Base-by-base conservation (phyloP, 768 basidiomycete genomes). In the Naematelia encephala region DNA sequence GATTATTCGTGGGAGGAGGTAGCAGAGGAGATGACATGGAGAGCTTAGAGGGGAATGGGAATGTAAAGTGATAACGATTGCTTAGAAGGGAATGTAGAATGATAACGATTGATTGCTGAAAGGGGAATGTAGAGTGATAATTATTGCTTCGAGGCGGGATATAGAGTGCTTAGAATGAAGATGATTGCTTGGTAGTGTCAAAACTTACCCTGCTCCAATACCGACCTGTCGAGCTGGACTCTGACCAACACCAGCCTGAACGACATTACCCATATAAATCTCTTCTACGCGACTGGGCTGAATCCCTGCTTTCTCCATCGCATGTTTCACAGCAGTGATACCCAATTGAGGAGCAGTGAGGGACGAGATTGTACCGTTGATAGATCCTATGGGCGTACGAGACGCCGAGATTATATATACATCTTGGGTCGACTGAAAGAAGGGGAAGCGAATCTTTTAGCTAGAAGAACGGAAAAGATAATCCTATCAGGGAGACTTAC, bases 211-310 rank as follows among this genome's bases (percentile, higher is more conserved):
- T n/a, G 92, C 84, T 56, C 80, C 83, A 59, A 99, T 85, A n/a
- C 87, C 91, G 55, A 93, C 96, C 79, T 99, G 96, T 64, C 96
- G 86, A 53, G 96, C 96, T n/a, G 96, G 96, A 11, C 88, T 89
- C 80, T 99, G 96, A 45, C 96, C 96, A 52, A 93, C 90, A 68
- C 92, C 92, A 2, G 91, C 96, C 79, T 97, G 94, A 56, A 98
- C 85, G 72, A 99, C 96, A 74, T 99, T 93, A 66, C 96, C 96
- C 73, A 97, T 88, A 83, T 88, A 98, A 69, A 97, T 82, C 80
- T 99, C 96, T 78, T 98, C 92, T n/a, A 90, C 86, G 59, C 84
- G 74, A 1, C 86, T 82, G 16, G 92, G 88, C 68, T 87, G 84
- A 72, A 98, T 83, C 54, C 86, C 85, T 48, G 87, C 86, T 55